Evolutionary conservation across 1,284 basidiomycete species (phyloP), one percentile per base, ranked within the genome.

Genomic region (Ustilago lituana): DNA sequence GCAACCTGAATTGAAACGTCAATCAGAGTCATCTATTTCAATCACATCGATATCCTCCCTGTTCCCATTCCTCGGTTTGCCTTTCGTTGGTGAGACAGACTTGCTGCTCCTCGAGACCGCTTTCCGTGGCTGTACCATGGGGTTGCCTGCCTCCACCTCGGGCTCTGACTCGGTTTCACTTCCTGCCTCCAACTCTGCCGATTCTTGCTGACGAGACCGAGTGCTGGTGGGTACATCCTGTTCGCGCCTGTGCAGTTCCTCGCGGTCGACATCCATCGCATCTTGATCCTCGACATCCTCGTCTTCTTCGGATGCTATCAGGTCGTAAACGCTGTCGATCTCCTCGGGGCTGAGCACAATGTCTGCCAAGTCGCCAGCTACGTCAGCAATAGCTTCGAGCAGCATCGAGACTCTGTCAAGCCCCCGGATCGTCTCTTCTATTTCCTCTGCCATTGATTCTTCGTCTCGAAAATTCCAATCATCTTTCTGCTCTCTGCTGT

Each of bases 341-440:
- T 79, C 77, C 11, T 71, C 73, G 2, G 77, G 77, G 23, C 70
- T 63, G 3, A 79, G 49, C 14, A 79, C 72, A 12, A 77, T 35
- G 37, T 79, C 76, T 23, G 76, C 47, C 55, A 79, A 54, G 31
- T 78, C 75, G 1, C 70, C 66, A 0, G 76, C 76, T 4, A 71
- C 61, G 23, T 69, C 69, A 2, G 74, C 72, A 4, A 77, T 70
- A 37, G 65, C 59, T 20, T 74, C 74, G 5, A 78, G 52, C 41
- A 64, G 26, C 57, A 54, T 53, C 36, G 57, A 61, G 1, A 57
- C 57, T 12, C 61, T 37, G 33, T 57, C 61, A 27, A 70, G 41
- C 20, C 37, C 43, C n/a, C 17, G 20, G 5, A 65, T 43, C 20
- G 35, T 24, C 19, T 44, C 5, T 17, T 62, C 55, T n/a, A 67